Evolutionary conservation across 2,329 filamentous ascomycete species (phyloP).

Genomic region (Verticillium longisporum): DNA sequence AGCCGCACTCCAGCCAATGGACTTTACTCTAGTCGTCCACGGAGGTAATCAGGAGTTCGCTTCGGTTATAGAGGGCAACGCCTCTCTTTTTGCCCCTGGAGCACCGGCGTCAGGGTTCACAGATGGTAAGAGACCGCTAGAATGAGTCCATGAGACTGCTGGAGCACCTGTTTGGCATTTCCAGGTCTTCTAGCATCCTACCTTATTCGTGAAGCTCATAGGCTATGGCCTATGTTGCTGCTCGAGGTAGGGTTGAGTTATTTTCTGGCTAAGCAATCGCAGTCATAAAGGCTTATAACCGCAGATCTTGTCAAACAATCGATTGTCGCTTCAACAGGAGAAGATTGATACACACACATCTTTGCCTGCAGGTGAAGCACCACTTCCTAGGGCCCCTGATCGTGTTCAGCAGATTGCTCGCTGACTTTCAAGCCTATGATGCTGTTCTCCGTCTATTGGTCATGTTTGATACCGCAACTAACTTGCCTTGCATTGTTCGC

Average conservation of each 20-base stretch:
- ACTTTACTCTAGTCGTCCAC: slow-evolving; percentile 3
- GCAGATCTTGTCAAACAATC: background rate
- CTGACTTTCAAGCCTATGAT: background rate
- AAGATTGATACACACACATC: no score
- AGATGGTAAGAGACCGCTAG: no score
- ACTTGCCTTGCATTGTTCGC: slow-evolving; percentile 4
- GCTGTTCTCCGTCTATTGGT: background rate
- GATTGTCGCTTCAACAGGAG: no score
- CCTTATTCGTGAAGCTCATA: slow-evolving; percentile 5
- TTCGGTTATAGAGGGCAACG: slow-evolving; percentile 3
- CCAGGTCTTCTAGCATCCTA: slow-evolving; percentile 4
- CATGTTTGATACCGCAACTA: background rate
- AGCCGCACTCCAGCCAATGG: slow-evolving; percentile 5
- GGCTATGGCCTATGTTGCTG: slow-evolving; percentile 4
- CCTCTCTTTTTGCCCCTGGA: background rate
- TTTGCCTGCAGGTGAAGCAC: no score
- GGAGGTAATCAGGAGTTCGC: slow-evolving; percentile 4
- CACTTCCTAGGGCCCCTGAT: no score
- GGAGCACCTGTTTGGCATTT: no score
- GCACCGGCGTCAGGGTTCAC: no score
- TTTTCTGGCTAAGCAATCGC: no score
- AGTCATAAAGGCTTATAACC: no score
- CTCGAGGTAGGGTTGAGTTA: background rate
- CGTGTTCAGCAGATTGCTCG: no score
- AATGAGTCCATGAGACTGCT: no score